These are phyloP conservation scores for Vitis riparia DNA, from an alignment of 164 flowering plant genomes.

Conservation along the genomic window DNA sequence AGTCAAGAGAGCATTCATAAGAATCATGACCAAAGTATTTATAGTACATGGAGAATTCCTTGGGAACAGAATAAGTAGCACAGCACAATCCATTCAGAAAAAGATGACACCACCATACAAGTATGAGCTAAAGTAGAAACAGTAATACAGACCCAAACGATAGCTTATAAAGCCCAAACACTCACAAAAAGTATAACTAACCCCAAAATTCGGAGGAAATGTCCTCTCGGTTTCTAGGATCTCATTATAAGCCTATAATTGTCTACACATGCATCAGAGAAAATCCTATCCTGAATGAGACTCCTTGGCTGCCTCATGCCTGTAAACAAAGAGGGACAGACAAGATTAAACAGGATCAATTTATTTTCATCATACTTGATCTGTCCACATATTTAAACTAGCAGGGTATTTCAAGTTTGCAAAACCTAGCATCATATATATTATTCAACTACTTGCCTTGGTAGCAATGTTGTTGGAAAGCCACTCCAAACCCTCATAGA, in stretches of 20 bases:
- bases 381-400: too few species aligned
- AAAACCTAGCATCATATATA: neutral
- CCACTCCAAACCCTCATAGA: slow-evolving; percentile 74
- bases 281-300: slow-evolving; percentile 7
- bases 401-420: neutral
- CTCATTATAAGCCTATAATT: slow-evolving; percentile 13
- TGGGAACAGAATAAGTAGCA: too few species aligned
- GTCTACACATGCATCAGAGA: slow-evolving; percentile 18
- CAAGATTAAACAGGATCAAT: neutral
- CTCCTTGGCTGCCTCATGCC: slow-evolving; percentile 25
- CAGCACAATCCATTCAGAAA: too few species aligned
- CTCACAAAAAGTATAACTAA: neutral
- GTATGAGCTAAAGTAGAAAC: slow-evolving; percentile 20
- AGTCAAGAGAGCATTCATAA: too few species aligned
- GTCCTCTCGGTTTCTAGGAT: neutral
- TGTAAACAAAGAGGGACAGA: slow-evolving; percentile 15
- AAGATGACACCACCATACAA: neutral
- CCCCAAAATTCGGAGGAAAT: slow-evolving; percentile 2
- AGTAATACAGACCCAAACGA: slow-evolving; percentile 8
- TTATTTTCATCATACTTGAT: neutral
- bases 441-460: slow-evolving; percentile 38
- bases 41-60: too few species aligned
- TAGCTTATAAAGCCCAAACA: neutral
- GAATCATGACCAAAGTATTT: too few species aligned
- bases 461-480: slow-evolving; percentile 69